Percentiles rank a stretch among this genome's conserved stretches.
phyloP scores from a whole-genome alignment of 2,329 filamentous ascomycete species.

The Cladorrhinum sp. region DNA sequence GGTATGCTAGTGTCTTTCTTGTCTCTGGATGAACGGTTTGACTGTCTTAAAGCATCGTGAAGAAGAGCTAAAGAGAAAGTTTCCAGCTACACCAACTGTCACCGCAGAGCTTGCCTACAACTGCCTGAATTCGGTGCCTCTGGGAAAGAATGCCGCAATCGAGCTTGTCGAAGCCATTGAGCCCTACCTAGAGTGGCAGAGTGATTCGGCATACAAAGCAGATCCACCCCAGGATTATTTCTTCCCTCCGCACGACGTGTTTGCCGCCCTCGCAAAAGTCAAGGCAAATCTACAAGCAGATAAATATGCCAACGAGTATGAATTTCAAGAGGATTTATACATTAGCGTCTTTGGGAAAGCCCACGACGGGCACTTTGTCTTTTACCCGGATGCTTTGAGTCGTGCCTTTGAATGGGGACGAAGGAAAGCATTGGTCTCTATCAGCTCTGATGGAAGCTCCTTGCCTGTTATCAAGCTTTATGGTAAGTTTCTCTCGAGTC shows the following conservation, averaged over 20 bases:
- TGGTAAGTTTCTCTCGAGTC: too few species aligned
- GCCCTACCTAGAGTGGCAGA: conserved; percentile 39
- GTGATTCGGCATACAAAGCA: conserved; percentile 38
- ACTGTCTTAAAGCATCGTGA: too few species aligned
- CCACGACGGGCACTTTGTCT: conserved; percentile 43
- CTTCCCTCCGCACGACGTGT: conserved; percentile 40
- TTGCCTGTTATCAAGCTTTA: conserved; percentile 51
- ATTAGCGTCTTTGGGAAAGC: conserved; percentile 36
- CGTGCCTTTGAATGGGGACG: conserved; percentile 37
- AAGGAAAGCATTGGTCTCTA: conserved; percentile 40
- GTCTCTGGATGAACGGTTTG: neutral
- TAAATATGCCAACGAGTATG: conserved; percentile 39
- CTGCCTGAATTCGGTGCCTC: conserved; percentile 42
- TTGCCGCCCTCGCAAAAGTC: conserved; percentile 34
- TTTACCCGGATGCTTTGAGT: conserved; percentile 40
- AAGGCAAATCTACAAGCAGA: conserved; percentile 32
- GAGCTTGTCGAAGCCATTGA: conserved; percentile 38
- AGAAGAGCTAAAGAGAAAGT: neutral
- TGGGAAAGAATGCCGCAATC: conserved; percentile 38
- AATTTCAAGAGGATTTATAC: conserved; percentile 42
- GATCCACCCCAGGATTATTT: conserved; percentile 38
- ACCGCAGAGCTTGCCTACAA: conserved; percentile 38
- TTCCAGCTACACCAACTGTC: conserved; percentile 27
- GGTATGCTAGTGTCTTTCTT: neutral
- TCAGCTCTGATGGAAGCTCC: conserved; percentile 34